These are phyloP conservation scores for Cetradonia linearis DNA, from an alignment of 495 filamentous ascomycete species.

Conservation along the genomic window DNA sequence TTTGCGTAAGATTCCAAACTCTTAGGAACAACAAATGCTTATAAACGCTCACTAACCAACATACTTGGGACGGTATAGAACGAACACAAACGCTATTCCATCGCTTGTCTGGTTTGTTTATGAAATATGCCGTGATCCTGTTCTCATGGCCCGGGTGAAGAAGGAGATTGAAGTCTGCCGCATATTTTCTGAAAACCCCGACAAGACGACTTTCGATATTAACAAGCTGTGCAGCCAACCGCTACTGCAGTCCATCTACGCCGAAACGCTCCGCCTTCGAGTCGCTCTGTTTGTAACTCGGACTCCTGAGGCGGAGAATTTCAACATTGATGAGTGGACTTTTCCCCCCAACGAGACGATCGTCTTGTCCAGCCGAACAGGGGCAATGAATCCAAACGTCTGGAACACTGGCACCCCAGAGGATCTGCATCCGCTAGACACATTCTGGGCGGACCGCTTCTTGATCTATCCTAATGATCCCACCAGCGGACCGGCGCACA, in stretches of 20 bases:
- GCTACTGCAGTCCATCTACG: constrained; percentile 22
- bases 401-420: constrained; percentile 8
- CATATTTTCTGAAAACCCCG: background rate
- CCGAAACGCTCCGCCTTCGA: constrained; percentile 22
- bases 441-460: constrained; percentile 36
- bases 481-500: constrained; percentile 24
- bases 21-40: background rate
- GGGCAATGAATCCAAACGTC: constrained; percentile 8
- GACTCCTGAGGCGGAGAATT: constrained; percentile 1
- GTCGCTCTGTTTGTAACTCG: constrained; percentile 19
- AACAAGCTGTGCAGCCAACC: constrained; percentile 8
- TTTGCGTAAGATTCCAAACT: constrained; percentile 13
- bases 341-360: constrained; percentile 8
- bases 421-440: constrained; percentile 22
- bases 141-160: constrained; percentile 4
- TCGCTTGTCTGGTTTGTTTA: constrained; percentile 1
- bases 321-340: constrained; percentile 9
- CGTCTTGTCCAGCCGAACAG: background rate
- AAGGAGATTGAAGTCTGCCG: background rate
- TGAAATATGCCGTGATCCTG: constrained; percentile 7
- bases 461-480: constrained; percentile 31
- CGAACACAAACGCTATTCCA: constrained; percentile 13
- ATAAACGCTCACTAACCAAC: background rate
- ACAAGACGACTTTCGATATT: constrained; percentile 6
- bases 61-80: background rate